Evolutionary conservation across 2,329 filamentous ascomycete species (phyloP), one percentile per base, ranked within the genome.

Genomic region (Ophiostoma australiae): DNA sequence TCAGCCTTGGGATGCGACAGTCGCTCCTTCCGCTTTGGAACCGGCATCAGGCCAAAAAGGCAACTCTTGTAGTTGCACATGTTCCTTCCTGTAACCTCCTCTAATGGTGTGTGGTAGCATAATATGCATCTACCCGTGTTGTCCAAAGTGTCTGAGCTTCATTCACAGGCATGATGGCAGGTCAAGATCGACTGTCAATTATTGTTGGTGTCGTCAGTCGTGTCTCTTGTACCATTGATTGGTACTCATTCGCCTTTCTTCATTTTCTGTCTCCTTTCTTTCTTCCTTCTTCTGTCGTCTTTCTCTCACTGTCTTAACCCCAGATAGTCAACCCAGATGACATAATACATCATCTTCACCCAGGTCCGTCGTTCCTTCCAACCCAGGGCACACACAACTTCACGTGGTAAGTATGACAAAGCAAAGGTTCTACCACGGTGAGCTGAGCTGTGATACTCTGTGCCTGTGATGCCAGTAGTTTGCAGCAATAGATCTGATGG

Each of bases 1-100:
- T 65, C 61, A 65, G 61, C 61, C 61, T 35, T 37, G 61, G 61
- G 61, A 37, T 37, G 61, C 33, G 61, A 35, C 61, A 17, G 31
- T 35, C 33, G 61, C 61, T 31, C 61, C 61, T 65, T 35, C 61
- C 33, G 31, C 10, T n/a, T 65, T 65, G 8, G 6, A 37, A 33
- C 6, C n/a, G 48, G 48, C n/a, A 7, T 6, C 2, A 8, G 3
- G 31, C 55, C 55, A 31, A 33, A 27, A 7, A 63, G 58, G 58
- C 58, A 63, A 35, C 58, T 63, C 58, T 63, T 23, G 31, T 35
- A 63, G 58, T 35, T 63, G 15, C 58, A 63, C 27, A 63, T 7
- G 58, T 31, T 27, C n/a, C 52, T 27, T 17, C 44, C 44, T 48
- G 44, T 48, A 48, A 7, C 17, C 17, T 48, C 27, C 27, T 31